phyloP scores from a whole-genome alignment of 2,329 filamentous ascomycete species.

The Penicillium frequentans region DNA sequence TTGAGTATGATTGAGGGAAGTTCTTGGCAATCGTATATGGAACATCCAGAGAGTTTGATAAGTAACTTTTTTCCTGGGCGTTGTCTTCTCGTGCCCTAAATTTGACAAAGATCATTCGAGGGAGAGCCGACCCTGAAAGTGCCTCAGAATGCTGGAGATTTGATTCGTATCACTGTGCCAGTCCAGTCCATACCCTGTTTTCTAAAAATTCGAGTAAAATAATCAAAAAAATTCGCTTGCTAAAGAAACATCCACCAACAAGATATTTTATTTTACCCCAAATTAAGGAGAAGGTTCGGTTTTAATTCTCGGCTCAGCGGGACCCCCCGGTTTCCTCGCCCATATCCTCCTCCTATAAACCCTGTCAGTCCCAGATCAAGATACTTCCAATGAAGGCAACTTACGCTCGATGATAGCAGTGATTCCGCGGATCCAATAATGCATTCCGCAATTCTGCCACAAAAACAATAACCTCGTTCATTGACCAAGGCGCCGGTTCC shows the following conservation, averaged over 20 bases:
- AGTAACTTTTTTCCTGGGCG: too few species aligned
- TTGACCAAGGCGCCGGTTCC: constrained; percentile 10
- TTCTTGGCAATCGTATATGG: too few species aligned
- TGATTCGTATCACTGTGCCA: neutral
- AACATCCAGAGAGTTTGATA: too few species aligned
- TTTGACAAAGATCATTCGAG: too few species aligned
- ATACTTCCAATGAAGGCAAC: neutral
- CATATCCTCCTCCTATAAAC: constrained; percentile 1
- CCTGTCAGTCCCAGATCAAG: neutral
- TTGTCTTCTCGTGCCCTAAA: too few species aligned
- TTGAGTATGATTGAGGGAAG: too few species aligned
- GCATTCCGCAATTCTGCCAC: constrained; percentile 5
- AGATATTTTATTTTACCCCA: neutral
- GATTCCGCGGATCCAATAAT: neutral
- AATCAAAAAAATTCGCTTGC: neutral
- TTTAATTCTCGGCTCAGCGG: neutral
- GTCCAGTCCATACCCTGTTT: neutral
- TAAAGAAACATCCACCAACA: neutral
- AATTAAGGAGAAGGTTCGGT: neutral
- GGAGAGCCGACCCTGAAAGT: too few species aligned
- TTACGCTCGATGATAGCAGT: constrained; percentile 4
- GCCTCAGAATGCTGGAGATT: too few species aligned
- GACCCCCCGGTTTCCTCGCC: neutral
- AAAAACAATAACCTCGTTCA: constrained; percentile 5
- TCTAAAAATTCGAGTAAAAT: neutral